These are phyloP conservation scores for Penicillium sp. DNA, from an alignment of 2,329 filamentous ascomycete species.

Conservation along the genomic window DNA sequence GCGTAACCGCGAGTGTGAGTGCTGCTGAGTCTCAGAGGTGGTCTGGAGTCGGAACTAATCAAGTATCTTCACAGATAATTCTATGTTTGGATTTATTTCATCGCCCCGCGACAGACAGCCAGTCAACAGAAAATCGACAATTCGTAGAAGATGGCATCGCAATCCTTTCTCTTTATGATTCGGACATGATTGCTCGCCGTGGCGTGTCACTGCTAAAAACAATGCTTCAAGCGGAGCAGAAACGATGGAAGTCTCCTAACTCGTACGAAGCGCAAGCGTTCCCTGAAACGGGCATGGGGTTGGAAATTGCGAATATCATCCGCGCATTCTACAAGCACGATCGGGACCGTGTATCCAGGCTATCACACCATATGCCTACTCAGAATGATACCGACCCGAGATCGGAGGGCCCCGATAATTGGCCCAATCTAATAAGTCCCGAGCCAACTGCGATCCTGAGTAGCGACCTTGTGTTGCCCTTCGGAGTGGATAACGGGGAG, in stretches of 20 bases:
- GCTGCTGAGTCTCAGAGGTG: not conserved
- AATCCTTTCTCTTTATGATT: slow-evolving; percentile 25
- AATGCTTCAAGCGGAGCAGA: slow-evolving; percentile 19
- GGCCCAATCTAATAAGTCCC: slow-evolving; percentile 7
- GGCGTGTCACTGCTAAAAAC: slow-evolving; percentile 23
- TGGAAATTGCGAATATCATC: slow-evolving; percentile 23
- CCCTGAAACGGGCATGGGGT: not conserved
- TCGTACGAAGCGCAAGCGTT: not conserved
- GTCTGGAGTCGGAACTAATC: not conserved
- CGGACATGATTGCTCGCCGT: slow-evolving; percentile 31
- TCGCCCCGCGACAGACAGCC: slow-evolving; percentile 24
- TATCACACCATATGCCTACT: not conserved
- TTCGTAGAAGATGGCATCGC: slow-evolving; percentile 26
- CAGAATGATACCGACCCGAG: not conserved
- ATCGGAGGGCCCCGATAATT: not conserved
- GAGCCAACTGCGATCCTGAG: not conserved
- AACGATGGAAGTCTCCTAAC: not conserved
- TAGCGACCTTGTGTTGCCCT: slow-evolving; percentile 7
- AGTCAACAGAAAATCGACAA: slow-evolving; percentile 23
- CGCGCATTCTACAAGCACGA: slow-evolving; percentile 21
- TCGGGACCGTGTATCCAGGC: not conserved
- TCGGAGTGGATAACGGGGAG: slow-evolving; percentile 18
- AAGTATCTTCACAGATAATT: slow-evolving; percentile 33
- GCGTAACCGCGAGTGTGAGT: slow-evolving; percentile 41
- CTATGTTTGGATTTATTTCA: slow-evolving; percentile 45